A percentile compares a stretch with the other conserved stretches of the same genome.
phyloP scores from a whole-genome alignment of 495 filamentous ascomycete genomes.

The Xylaria bambusicola region DNA sequence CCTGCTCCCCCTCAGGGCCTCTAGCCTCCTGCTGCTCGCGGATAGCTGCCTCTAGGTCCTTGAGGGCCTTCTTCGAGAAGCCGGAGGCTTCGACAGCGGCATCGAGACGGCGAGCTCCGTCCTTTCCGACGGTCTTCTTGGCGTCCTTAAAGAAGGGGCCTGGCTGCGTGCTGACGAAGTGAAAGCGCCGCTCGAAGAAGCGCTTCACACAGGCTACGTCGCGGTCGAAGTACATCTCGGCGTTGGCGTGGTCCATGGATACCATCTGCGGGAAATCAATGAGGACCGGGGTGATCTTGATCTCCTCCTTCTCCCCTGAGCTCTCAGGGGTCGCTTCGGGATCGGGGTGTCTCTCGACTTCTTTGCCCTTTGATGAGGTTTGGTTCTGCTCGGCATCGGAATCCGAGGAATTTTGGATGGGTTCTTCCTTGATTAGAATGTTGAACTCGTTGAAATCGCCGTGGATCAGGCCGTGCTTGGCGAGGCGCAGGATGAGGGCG shows the following conservation, averaged over 20 bases:
- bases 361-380: constrained; percentile 30
- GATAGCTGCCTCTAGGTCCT: constrained; percentile 89
- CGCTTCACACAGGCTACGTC: constrained; percentile 93
- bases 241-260: constrained; percentile 90
- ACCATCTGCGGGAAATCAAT: constrained; percentile 99
- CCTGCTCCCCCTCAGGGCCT: constrained; percentile 44
- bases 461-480: constrained; percentile 89
- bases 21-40: constrained; percentile 54
- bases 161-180: constrained; percentile 76
- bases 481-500: constrained; percentile 78
- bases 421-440: constrained; percentile 80
- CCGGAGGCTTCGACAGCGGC: constrained; percentile 89
- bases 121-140: constrained; percentile 68
- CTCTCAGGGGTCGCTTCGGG: not conserved
- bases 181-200: constrained; percentile 87
- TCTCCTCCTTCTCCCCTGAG: constrained; percentile 11
- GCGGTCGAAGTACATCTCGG: constrained; percentile 92
- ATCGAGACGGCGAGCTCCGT: constrained; percentile 71
- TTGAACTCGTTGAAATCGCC: constrained; percentile 99
- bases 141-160: constrained; percentile 86
- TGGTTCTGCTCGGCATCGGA: constrained; percentile 30
- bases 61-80: constrained; percentile 93
- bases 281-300: constrained; percentile 66
- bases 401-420: not conserved
- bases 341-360: constrained; percentile 19